These are phyloP conservation scores for Carex arenaria DNA, from an alignment of 202 grass and related monocot species.

Conservation along the genomic window DNA sequence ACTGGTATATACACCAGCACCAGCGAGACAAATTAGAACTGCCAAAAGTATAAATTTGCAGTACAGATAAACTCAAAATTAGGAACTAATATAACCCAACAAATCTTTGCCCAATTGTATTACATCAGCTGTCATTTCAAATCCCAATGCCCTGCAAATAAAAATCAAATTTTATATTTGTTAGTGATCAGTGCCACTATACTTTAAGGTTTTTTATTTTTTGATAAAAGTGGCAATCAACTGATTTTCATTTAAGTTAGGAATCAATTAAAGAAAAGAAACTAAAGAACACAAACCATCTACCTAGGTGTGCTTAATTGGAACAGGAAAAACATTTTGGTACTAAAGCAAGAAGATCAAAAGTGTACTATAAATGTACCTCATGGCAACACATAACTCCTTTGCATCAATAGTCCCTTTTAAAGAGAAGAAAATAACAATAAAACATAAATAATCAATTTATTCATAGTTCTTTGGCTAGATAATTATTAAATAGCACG, in stretches of 20 bases:
- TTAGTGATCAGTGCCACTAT: neutral
- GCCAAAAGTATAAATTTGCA: neutral
- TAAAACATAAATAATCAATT: neutral
- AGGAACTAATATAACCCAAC: neutral
- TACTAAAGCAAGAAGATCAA: neutral
- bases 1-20: neutral
- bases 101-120: neutral
- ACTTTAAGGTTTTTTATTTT: neutral
- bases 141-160: slow-evolving; percentile 66
- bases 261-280: no score
- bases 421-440: neutral
- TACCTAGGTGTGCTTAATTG: neutral
- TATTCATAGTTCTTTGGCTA: neutral
- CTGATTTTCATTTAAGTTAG: no score
- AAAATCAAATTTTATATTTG: neutral
- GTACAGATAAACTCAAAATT: neutral
- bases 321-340: neutral
- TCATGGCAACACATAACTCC: slow-evolving; percentile 74
- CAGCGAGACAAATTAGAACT: neutral
- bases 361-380: slow-evolving; percentile 23
- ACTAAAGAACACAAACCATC: no score
- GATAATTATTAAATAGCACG: neutral
- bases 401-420: slow-evolving; percentile 64
- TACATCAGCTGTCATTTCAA: slow-evolving; percentile 80
- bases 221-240: no score